Evolutionary conservation across 805 yeast genomes (phyloP), one percentile per base, ranked within the genome.

Genomic region (Starmerella stigmatis): DNA sequence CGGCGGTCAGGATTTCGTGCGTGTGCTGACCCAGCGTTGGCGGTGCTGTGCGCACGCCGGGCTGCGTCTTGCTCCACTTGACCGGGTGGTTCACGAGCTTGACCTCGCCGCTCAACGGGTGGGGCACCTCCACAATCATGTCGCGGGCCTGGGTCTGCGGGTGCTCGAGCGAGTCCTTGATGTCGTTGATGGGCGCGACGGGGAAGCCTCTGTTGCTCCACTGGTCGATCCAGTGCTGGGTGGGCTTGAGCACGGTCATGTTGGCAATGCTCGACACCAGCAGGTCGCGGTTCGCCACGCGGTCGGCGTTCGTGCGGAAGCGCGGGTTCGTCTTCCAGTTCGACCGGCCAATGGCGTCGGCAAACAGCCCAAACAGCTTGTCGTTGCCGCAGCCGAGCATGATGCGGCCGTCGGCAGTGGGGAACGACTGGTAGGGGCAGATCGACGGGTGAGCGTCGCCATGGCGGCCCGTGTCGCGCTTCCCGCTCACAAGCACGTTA

Each of bases 301-400:
- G 53, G 12, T 52, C 50, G 7, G 67, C 64, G 44, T 66, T 66
- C 9, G 68, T 63, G 9, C 45, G 27, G 49, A 56, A 67, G 30
- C 61, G 43, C 20, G 52, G 49, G 43, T 65, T 67, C 2, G 51
- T 47, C 30, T 56, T 60, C 70, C 70, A 67, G 41, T 65, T 69
- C 1, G 63, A 61, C 32, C 53, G 55, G 13, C 54, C 63, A 1
- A 66, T 48, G 7, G 61, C 59, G 22, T 60, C 64, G 37, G 67
- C 57, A 36, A 64, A 46, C 25, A 55, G 50, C 7, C 63, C 43
- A 51, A 60, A 66, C 37, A 65, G 55, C 35, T 59, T 60, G 51
- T 67, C 70, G 48, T 67, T 66, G 2, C 70, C 71, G 16, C 69
- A 69, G 11, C 71, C 69, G 37, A 66, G 60, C 66, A 66, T 62